Evolutionary conservation across 352 stramenopile species (phyloP), one percentile per base, ranked within the genome.

Genomic region (Phytopythium oedochilum): DNA sequence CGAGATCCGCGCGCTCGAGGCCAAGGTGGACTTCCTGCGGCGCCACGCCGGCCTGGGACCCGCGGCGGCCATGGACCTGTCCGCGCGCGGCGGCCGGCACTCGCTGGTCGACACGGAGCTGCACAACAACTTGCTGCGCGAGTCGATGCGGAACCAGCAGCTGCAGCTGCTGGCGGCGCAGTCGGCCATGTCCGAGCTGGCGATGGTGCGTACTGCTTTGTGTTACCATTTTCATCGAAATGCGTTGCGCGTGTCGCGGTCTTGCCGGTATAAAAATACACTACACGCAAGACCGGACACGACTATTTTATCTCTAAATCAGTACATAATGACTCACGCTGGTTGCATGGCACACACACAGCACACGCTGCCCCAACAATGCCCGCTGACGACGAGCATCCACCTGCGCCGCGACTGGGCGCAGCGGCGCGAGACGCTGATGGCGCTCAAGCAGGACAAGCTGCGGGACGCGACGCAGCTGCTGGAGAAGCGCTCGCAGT

Each of bases 121-220:
- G 51, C 44, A 63, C 53, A 82, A 82, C 57, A 62, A 75, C 34
- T 50, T 77, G 23, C 54, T 79, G 28, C 69, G 70, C 20, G 69
- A 82, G 57, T 57, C 60, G 14, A 65, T 77, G 52, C 67, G 69
- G 22, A 79, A 78, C 50, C 72, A 82, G 49, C 67, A 82, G 38
- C 66, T 79, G 32, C 53, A 75, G 59, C 57, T 79, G 32, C 61
- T 77, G 34, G 68, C 60, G 14, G 66, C 64, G 26, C 72, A 79
- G 50, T 82, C 72, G 7, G 64, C 68, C 23, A 57, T 82, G 23
- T 82, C 72, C 10, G 72, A 79, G 44, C 60, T 79, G 40, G 45
- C 45, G 15, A 61, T 66, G 60, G 55, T 68, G 15, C 46, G 64
- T 43, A 17, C 43, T 44, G 22, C 2, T 26, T 45, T 45, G n/a